Base-by-base conservation (phyloP, 345 rosid genomes). In the Eucalyptus microcorys region DNA sequence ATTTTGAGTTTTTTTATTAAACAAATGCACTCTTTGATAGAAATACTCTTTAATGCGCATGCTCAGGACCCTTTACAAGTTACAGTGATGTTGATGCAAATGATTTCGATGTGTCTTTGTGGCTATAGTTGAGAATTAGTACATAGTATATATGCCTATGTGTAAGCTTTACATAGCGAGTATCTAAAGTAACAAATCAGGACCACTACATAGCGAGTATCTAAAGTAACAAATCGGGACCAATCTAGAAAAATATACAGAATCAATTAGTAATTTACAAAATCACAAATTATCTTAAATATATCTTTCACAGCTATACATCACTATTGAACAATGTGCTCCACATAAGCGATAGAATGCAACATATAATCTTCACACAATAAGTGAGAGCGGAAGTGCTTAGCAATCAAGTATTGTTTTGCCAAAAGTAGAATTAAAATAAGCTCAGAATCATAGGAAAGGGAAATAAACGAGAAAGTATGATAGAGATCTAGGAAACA, bases 171-270 rank as follows among this genome's bases (percentile, higher is more conserved):
- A 59, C 32, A 59, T 12, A 11, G n/a, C 16, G 0, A 59, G 4
- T 59, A 59, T 59, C 68, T 27, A 59, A 59, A 59, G 32, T 12
- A 59, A 55, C 61, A 55, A 22, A 55, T 55, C 59, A 11, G 4
- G 49, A 48, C 49, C 49, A 12, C 49, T 53, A 53, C 24, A 55
- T 24, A 21, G 24, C 6, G 11, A 55, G 5, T 55, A 55, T 55
- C 61, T 55, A 55, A 55, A 55, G 12, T 24, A 55, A 59, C 32
- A 61, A 61, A 61, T 61, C 68, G 13, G 7, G 0, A 30, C 1
- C 34, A 6, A 30, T 61, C 2, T 0, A 61, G 68, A 14, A 61
- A 12, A 61, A 61, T 61, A 30, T 61, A 61, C 8, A 1, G 0
- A 61, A 30, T 61, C 32, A 61, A 12, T 27, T 19, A 52, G 10